A percentile compares a stretch with the other conserved stretches of the same genome.
Conservation (phyloP, 306 rosid species). For the Lathyrus sativus region DNA sequence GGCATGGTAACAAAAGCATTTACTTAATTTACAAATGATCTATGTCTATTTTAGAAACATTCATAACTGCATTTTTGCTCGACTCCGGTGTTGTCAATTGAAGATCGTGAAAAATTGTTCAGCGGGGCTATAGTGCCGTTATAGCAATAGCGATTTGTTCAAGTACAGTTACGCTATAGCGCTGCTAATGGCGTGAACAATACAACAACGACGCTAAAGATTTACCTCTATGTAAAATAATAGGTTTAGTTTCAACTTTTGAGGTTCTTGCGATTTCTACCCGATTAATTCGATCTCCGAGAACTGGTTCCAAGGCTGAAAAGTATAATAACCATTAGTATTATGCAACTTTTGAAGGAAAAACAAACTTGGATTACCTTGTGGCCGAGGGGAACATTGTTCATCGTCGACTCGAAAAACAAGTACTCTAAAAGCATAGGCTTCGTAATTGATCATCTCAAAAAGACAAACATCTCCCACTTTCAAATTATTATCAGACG, state of each 20-base stretch:
- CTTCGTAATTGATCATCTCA: background rate
- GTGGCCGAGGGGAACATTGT: background rate
- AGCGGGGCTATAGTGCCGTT: background rate
- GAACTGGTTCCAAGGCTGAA: background rate
- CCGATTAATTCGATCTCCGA: background rate
- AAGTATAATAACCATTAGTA: background rate
- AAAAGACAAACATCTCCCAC: constrained; percentile 33
- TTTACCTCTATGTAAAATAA: background rate
- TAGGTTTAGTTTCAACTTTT: background rate
- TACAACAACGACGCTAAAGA: background rate
- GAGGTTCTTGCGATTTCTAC: background rate
- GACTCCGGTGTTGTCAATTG: background rate
- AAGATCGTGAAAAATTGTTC: background rate
- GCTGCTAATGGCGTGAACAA: no score
- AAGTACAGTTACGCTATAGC: no score
- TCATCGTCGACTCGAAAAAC: background rate
- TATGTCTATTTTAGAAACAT: background rate
- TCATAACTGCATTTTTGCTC: background rate
- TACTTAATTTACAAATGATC: background rate
- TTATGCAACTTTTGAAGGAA: background rate
- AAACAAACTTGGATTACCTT: constrained; percentile 18
- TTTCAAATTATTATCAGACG: constrained; percentile 27
- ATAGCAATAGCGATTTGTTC: background rate
- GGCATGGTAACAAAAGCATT: background rate
- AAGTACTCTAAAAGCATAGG: constrained; percentile 4